A percentile compares a stretch with the other conserved stretches of the same genome.
These are phyloP conservation scores for Spinacia oleracea DNA, from an alignment of 179 eudicot species.

Conservation along the genomic window DNA sequence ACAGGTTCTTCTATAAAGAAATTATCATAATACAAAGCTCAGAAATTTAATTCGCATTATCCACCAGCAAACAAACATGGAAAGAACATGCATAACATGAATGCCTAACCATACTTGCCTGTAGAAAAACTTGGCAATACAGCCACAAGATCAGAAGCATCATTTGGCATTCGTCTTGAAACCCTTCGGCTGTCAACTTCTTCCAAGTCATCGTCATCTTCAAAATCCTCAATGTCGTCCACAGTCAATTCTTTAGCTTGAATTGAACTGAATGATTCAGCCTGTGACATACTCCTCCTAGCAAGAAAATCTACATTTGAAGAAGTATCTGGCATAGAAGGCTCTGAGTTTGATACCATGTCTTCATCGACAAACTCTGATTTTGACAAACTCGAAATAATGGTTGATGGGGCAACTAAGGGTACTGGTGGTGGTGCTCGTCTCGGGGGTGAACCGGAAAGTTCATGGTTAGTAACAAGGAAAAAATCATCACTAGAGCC, in stretches of 20 bases:
- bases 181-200: constrained; percentile 77
- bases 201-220: constrained; percentile 77
- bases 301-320: constrained; percentile 32
- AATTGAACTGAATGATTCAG: constrained; percentile 61
- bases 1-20: background rate
- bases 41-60: background rate
- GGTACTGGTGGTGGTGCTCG: constrained; percentile 83
- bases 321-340: constrained; percentile 36
- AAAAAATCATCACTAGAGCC: constrained; percentile 79
- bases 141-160: constrained; percentile 77
- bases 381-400: constrained; percentile 56
- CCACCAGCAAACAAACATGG: background rate
- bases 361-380: constrained; percentile 39
- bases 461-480: constrained; percentile 70
- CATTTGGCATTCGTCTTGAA: constrained; percentile 85
- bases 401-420: constrained; percentile 45
- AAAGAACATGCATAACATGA: constrained; percentile 5
- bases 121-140: constrained; percentile 85
- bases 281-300: constrained; percentile 51
- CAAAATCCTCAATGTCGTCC: constrained; percentile 96
- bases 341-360: constrained; percentile 23
- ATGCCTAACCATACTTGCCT: constrained; percentile 48
- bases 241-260: constrained; percentile 77
- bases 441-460: constrained; percentile 91
- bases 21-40: background rate